These are phyloP conservation scores for Sphagnurus paluster DNA, from an alignment of 1,284 basidiomycete genomes.

Conservation along the genomic window DNA sequence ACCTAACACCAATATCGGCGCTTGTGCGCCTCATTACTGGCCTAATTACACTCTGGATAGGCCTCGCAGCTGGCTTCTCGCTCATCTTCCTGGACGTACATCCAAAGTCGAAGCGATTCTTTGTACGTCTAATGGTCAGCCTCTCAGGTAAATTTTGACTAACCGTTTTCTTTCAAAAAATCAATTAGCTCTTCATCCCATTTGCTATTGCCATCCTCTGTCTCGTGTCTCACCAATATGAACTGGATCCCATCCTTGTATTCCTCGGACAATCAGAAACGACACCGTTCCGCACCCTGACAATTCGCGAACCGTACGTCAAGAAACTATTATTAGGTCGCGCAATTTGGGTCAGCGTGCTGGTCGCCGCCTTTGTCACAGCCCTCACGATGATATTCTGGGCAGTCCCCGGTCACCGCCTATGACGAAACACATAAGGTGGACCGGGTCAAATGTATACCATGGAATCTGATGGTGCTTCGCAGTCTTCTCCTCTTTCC, in stretches of 20 bases:
- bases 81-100: slow-evolving; percentile 92
- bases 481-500: slow-evolving; percentile 11
- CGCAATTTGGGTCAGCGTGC: slow-evolving; percentile 79
- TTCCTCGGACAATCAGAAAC: slow-evolving; percentile 86
- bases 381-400: slow-evolving; percentile 87
- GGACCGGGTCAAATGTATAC: slow-evolving; percentile 12
- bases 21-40: slow-evolving; percentile 85
- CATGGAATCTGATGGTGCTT: slow-evolving; percentile 15
- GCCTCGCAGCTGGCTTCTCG: slow-evolving; percentile 85
- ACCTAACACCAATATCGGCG: slow-evolving; percentile 88
- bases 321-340: slow-evolving; percentile 85
- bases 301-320: slow-evolving; percentile 91
- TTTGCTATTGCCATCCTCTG: slow-evolving; percentile 90
- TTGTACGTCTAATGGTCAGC: slow-evolving; percentile 62
- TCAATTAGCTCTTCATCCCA: slow-evolving; percentile 94
- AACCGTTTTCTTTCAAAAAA: slow-evolving; percentile 11
- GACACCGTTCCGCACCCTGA: slow-evolving; percentile 89
- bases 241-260: slow-evolving; percentile 90
- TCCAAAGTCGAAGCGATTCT: slow-evolving; percentile 88
- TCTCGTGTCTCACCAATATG: slow-evolving; percentile 93
- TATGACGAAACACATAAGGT: slow-evolving; percentile 38
- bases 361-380: slow-evolving; percentile 70
- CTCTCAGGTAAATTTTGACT: slow-evolving; percentile 15
- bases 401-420: slow-evolving; percentile 87
- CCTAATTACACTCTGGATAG: slow-evolving; percentile 89